These are phyloP conservation scores for Xylariaceae sp. DNA, from an alignment of 2,329 filamentous ascomycete genomes.

Conservation along the genomic window DNA sequence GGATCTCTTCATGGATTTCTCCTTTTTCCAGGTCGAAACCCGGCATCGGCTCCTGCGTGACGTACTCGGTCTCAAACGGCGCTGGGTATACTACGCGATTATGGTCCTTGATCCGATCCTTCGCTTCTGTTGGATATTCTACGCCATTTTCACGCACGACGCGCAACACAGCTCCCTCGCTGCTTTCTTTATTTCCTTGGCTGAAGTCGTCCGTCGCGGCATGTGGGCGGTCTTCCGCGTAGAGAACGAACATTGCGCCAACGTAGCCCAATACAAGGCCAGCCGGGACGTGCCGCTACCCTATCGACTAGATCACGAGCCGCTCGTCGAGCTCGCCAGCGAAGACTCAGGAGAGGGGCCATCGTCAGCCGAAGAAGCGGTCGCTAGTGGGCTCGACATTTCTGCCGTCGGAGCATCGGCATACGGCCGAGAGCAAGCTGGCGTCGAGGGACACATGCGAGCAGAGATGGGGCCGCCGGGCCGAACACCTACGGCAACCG, in stretches of 20 bases:
- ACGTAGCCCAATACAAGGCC: slow-evolving; percentile 88
- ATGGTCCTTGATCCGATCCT: slow-evolving; percentile 83
- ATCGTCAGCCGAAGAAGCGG: slow-evolving; percentile 11
- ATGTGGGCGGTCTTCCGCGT: slow-evolving; percentile 94
- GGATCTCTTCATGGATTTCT: slow-evolving; percentile 97
- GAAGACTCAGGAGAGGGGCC: slow-evolving; percentile 34
- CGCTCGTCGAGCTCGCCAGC: slow-evolving; percentile 48
- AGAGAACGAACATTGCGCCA: slow-evolving; percentile 96
- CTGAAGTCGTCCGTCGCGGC: slow-evolving; percentile 81
- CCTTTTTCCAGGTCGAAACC: slow-evolving; percentile 77
- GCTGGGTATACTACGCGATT: slow-evolving; percentile 83
- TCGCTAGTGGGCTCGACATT: slow-evolving; percentile 26
- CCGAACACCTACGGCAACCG: slow-evolving; percentile 4
- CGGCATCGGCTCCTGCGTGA: slow-evolving; percentile 72
- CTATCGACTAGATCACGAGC: slow-evolving; percentile 61
- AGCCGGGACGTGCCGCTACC: slow-evolving; percentile 85
- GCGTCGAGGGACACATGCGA: slow-evolving; percentile 1
- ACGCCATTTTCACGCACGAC: slow-evolving; percentile 79
- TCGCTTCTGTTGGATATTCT: slow-evolving; percentile 93
- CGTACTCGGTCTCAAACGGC: slow-evolving; percentile 75
- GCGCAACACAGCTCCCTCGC: slow-evolving; percentile 81
- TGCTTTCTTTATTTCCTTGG: slow-evolving; percentile 76
- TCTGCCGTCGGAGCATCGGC: slow-evolving; percentile 19
- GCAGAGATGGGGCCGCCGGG: slow-evolving; percentile 13
- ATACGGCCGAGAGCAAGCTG: slow-evolving; percentile 20